Base-by-base conservation (phyloP, 768 basidiomycete species). In the Termitomyces sp. region DNA sequence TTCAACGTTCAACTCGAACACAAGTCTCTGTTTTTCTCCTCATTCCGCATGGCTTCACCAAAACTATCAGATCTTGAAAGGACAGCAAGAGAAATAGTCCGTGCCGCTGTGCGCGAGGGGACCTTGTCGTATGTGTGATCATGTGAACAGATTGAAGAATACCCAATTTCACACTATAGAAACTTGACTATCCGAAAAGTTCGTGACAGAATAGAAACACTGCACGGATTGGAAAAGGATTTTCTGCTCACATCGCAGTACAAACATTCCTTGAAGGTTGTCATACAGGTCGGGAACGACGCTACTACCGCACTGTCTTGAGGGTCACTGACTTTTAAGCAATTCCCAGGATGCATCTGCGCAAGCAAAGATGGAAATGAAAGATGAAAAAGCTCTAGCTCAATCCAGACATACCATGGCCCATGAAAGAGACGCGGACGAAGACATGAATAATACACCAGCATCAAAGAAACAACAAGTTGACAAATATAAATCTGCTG, bases 181-280 rank as follows among this genome's bases (percentile, higher is more conserved):
- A 53, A 65, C 7, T 63, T 80, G 24, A 86, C 86, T 2, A 75
- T 75, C 16, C 79, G 81, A 24, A 72, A 78, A 13, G 74, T 88
- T 26, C 80, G 86, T 13, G 67, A 71, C 55, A 64, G 74, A n/a
- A 53, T 88, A 1, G 86, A 87, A 68, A 63, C 71, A 26, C 62
- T 73, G 24, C 73, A 85, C 44, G 57, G 62, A 4, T 67, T 88
- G n/a, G 73, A 76, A 9, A 61, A 70, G 5, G 82, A 80, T 0
- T 65, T 71, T 2, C 68, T 88, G 40, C 76, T 79, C 30, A 63
- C 58, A 27, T 65, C 71, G 20, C 71, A 77, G 48, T 82, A 79
- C 69, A 88, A 79, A 65, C 57, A 62, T 16, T 65, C 73, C 3
- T 65, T 89, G 26, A 86, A 82, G 61, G 59, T 65, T 10, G 75